These are phyloP conservation scores for Starmerella khaoyaiensis DNA, from an alignment of 805 yeast species.

Conservation along the genomic window DNA sequence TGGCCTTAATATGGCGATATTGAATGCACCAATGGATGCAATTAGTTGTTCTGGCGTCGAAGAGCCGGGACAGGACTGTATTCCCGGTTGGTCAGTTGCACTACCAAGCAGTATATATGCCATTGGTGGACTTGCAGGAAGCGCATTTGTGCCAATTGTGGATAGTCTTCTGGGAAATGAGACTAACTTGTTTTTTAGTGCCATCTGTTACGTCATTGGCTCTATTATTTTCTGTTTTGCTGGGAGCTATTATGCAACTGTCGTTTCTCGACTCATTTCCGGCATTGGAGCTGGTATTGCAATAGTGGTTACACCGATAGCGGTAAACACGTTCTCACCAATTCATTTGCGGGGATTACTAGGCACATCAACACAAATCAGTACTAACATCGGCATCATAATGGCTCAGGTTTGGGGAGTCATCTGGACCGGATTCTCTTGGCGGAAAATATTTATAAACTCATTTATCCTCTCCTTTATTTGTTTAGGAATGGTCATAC, in stretches of 20 bases:
- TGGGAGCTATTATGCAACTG: slow-evolving; percentile 33
- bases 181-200: slow-evolving; percentile 37
- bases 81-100: slow-evolving; percentile 51
- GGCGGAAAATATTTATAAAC: slow-evolving; percentile 51
- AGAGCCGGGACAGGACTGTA: slow-evolving; percentile 33
- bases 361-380: slow-evolving; percentile 83
- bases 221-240: slow-evolving; percentile 46
- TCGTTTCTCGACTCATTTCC: slow-evolving; percentile 59
- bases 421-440: slow-evolving; percentile 48
- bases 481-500: neutral
- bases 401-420: slow-evolving; percentile 66
- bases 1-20: slow-evolving; percentile 90
- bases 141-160: slow-evolving; percentile 50
- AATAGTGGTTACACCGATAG: slow-evolving; percentile 72
- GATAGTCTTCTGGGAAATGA: slow-evolving; percentile 58
- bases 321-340: slow-evolving; percentile 72
- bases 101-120: slow-evolving; percentile 65
- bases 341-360: slow-evolving; percentile 52
- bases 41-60: slow-evolving; percentile 40
- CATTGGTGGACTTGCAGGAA: slow-evolving; percentile 72
- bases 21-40: slow-evolving; percentile 74
- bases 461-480: neutral
- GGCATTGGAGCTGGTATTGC: slow-evolving; percentile 85
- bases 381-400: slow-evolving; percentile 74
- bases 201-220: slow-evolving; percentile 43